Conservation (phyloP, 768 basidiomycete genomes). For the Boletus tomentosulus region DNA sequence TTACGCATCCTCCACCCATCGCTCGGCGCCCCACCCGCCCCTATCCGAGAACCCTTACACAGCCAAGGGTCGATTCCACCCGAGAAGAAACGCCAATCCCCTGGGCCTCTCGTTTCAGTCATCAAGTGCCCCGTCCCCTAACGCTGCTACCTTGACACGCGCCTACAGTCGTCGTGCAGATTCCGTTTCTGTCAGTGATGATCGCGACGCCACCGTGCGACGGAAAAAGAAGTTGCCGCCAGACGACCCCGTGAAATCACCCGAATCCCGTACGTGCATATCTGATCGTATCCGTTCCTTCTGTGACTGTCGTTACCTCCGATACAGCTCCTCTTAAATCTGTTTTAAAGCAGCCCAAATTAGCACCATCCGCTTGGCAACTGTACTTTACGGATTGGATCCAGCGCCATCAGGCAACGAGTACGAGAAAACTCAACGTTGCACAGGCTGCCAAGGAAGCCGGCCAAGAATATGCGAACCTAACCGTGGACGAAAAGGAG, state of each 20-base stretch:
- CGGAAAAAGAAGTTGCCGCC: conserved; percentile 43
- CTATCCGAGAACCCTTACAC: conserved; percentile 40
- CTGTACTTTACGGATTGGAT: conserved; percentile 96
- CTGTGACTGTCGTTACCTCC: conserved; percentile 27
- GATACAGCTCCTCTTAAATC: conserved; percentile 66
- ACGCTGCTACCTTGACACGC: conserved; percentile 47
- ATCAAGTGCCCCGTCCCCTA: conserved; percentile 63
- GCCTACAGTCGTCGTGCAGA: conserved; percentile 66
- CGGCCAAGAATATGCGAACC: conserved; percentile 80
- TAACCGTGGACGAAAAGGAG: conserved; percentile 81
- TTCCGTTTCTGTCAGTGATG: conserved; percentile 55
- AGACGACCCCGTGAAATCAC: conserved; percentile 37
- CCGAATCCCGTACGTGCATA: conserved; percentile 45
- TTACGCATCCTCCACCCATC: conserved; percentile 41
- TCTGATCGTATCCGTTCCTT: conserved; percentile 28
- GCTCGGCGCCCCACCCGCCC: conserved; percentile 47
- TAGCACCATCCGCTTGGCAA: conserved; percentile 94
- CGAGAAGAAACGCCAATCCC: conserved; percentile 39
- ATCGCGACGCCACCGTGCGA: conserved; percentile 72
- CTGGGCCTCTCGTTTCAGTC: conserved; percentile 61
- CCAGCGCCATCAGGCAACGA: conserved; percentile 75
- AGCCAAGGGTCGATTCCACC: conserved; percentile 36
- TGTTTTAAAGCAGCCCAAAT: conserved; percentile 78
- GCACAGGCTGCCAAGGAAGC: conserved; percentile 95
- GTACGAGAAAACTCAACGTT: conserved; percentile 85